A percentile compares a stretch with the other conserved stretches of the same genome.
Evolutionary conservation across 1,139 yeast species (phyloP).

Genomic region (Taphrina confusa): DNA sequence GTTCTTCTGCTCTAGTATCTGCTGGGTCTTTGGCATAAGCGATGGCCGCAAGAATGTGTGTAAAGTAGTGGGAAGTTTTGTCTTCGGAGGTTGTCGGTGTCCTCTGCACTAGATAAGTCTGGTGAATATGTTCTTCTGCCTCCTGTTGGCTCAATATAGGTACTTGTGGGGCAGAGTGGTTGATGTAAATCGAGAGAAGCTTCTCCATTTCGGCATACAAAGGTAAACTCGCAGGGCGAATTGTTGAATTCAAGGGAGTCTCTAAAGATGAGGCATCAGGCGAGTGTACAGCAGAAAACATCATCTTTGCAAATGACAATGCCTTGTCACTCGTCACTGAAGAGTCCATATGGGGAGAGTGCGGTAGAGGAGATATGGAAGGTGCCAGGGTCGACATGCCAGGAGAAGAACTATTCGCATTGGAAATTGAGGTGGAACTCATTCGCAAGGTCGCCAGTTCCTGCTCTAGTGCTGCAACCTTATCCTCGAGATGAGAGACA

Average conservation of each 20-base stretch:
- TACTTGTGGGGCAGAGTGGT: constrained; percentile 57
- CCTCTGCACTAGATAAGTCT: constrained; percentile 72
- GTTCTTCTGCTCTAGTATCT: constrained; percentile 71
- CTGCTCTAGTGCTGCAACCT: constrained; percentile 58
- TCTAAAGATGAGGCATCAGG: constrained; percentile 42
- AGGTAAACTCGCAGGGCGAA: constrained; percentile 60
- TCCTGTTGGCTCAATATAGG: constrained; percentile 71
- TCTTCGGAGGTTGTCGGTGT: constrained; percentile 66
- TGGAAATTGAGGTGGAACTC: constrained; percentile 41
- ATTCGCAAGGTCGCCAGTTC: constrained; percentile 53
- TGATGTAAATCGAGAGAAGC: constrained; percentile 66
- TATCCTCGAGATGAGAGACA: constrained; percentile 69
- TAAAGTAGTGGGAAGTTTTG: constrained; percentile 57
- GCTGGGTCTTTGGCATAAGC: constrained; percentile 75
- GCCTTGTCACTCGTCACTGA: constrained; percentile 41
- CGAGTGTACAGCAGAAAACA: constrained; percentile 39
- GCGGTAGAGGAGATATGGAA: constrained; percentile 73
- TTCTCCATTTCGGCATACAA: constrained; percentile 69
- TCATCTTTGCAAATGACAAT: constrained; percentile 33
- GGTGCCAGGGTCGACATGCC: constrained; percentile 60
- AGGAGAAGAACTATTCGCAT: constrained; percentile 45
- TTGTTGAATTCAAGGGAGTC: constrained; percentile 40
- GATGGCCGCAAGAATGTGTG: constrained; percentile 75
- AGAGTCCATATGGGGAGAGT: constrained; percentile 68
- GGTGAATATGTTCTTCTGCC: constrained; percentile 52